Conservation (phyloP, 306 rosid genomes). For the Malus sieversii region DNA sequence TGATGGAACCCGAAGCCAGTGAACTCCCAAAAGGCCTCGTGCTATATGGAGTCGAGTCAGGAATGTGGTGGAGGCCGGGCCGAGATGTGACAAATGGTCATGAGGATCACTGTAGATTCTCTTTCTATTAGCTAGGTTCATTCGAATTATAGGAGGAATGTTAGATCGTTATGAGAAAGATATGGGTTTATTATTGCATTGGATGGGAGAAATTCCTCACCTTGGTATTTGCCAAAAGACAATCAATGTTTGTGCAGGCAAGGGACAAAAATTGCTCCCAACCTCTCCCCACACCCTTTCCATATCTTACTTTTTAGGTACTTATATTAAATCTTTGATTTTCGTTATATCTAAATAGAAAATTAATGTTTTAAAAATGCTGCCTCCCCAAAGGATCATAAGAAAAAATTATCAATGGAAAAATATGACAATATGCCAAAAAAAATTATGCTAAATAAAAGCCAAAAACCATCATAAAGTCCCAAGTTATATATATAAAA, state of each 20-base stretch:
- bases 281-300: slow-evolving; percentile 12
- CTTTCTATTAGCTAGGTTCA: background rate
- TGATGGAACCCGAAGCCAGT: too few species aligned
- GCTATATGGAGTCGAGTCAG: too few species aligned
- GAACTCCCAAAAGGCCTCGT: too few species aligned
- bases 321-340: background rate
- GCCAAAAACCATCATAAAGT: background rate
- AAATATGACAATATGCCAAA: too few species aligned
- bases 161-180: background rate
- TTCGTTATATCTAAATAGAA: background rate
- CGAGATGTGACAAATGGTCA: background rate
- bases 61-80: too few species aligned
- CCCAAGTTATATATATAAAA: background rate
- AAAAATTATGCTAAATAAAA: too few species aligned
- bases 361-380: too few species aligned
- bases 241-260: slow-evolving; percentile 43
- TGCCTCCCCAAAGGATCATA: background rate
- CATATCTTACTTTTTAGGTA: background rate
- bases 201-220: background rate
- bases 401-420: too few species aligned
- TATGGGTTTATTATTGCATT: background rate
- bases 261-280: slow-evolving; percentile 24
- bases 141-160: background rate
- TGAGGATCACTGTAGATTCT: background rate
- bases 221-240: slow-evolving; percentile 25